phyloP scores from a whole-genome alignment of 1,284 basidiomycete species.

The Ustilago bromivora region DNA sequence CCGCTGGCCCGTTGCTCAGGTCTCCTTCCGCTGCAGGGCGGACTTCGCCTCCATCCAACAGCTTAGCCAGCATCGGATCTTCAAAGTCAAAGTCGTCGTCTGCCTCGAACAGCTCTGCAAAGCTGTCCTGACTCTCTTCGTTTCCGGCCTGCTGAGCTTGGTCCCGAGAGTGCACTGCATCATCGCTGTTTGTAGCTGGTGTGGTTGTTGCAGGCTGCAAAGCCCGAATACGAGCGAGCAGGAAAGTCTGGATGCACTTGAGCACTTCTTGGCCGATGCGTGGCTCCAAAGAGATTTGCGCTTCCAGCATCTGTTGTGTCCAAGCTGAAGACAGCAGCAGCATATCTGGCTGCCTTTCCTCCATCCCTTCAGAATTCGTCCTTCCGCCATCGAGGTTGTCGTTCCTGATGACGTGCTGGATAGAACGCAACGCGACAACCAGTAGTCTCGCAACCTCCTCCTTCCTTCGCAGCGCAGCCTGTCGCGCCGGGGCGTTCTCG shows the following conservation, averaged over 20 bases:
- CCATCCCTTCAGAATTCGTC: background rate
- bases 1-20: constrained; percentile 60
- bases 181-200: too few species aligned
- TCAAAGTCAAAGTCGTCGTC: constrained; percentile 75
- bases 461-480: constrained; percentile 33
- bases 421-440: constrained; percentile 72
- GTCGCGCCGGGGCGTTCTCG: constrained; percentile 40
- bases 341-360: constrained; percentile 76
- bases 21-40: constrained; percentile 65
- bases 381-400: constrained; percentile 71
- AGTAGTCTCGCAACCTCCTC: constrained; percentile 50
- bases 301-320: constrained; percentile 76
- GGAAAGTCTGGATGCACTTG: constrained; percentile 76
- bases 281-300: constrained; percentile 73
- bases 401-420: constrained; percentile 76
- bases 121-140: constrained; percentile 77
- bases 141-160: constrained; percentile 11
- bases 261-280: constrained; percentile 76
- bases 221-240: constrained; percentile 75
- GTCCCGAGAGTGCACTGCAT: background rate
- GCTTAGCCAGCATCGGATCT: constrained; percentile 75
- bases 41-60: constrained; percentile 72
- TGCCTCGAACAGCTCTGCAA: constrained; percentile 74
- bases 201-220: constrained; percentile 70
- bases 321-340: constrained; percentile 75